These are phyloP conservation scores for Botrytis byssoidea DNA, from an alignment of 2,329 filamentous ascomycete species.

Conservation along the genomic window DNA sequence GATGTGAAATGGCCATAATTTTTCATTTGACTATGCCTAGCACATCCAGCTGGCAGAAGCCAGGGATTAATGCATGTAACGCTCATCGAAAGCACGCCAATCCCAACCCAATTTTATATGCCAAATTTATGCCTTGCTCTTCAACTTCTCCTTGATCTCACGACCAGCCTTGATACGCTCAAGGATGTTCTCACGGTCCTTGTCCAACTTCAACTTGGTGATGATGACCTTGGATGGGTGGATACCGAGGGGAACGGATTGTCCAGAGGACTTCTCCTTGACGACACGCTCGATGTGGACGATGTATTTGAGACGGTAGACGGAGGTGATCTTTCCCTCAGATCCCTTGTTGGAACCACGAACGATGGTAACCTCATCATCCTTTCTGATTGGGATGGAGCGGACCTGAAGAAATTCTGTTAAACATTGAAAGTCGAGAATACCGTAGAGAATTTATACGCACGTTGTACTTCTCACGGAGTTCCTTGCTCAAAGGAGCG, in stretches of 20 bases:
- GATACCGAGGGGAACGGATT: constrained; percentile 91
- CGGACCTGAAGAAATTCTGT: constrained; percentile 64
- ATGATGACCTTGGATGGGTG: constrained; percentile 96
- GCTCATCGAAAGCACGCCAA: constrained; percentile 29
- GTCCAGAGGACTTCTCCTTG: constrained; percentile 96
- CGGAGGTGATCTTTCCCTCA: constrained; percentile 96
- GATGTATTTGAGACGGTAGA: constrained; percentile 98
- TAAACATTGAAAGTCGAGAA: constrained; percentile 20
- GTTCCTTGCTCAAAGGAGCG: constrained; percentile 92
- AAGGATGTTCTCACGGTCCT: constrained; percentile 86
- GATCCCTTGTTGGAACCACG: constrained; percentile 95
- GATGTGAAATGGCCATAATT: constrained; percentile 69
- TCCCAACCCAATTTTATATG: constrained; percentile 22
- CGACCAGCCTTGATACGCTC: constrained; percentile 80
- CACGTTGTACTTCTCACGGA: constrained; percentile 99
- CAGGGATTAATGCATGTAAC: constrained; percentile 25
- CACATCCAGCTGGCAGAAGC: constrained; percentile 21
- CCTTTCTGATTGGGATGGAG: constrained; percentile 95
- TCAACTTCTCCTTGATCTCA: constrained; percentile 67
- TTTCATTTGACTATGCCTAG: constrained; percentile 38
- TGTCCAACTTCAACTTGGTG: constrained; percentile 98
- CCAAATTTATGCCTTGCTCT: constrained; percentile 35
- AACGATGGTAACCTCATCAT: constrained; percentile 90
- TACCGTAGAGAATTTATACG: constrained; percentile 39
- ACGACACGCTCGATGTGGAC: constrained; percentile 96